Conservation (phyloP, 805 yeast species). For the Kluyveromyces nonfermentans region DNA sequence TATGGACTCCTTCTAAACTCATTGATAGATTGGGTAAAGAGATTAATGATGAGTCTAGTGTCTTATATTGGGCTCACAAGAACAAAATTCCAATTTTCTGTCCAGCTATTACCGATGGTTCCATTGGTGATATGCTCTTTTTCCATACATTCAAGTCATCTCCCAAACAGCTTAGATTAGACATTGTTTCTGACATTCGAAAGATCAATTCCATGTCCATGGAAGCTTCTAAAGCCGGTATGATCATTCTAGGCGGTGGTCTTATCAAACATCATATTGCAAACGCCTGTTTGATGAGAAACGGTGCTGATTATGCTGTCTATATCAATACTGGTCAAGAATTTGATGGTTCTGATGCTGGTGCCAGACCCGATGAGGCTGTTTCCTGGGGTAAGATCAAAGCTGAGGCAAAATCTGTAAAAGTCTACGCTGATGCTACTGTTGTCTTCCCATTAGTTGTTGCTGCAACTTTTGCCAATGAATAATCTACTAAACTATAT, state of each 20-base stretch:
- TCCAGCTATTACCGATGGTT: conserved; percentile 96
- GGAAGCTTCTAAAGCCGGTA: conserved; percentile 92
- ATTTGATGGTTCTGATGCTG: conserved; percentile 98
- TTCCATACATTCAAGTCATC: conserved; percentile 96
- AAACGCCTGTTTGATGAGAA: conserved; percentile 97
- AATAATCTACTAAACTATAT: conserved; percentile 15
- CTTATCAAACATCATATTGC: conserved; percentile 93
- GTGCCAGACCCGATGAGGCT: conserved; percentile 99
- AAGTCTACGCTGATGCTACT: conserved; percentile 92
- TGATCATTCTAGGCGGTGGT: conserved; percentile 96
- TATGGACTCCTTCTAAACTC: conserved; percentile 91
- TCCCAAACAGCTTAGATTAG: conserved; percentile 81
- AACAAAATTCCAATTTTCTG: conserved; percentile 94
- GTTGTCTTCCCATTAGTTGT: conserved; percentile 92
- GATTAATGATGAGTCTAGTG: conserved; percentile 87
- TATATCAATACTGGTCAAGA: conserved; percentile 97
- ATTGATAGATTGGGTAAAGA: conserved; percentile 93
- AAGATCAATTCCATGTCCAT: conserved; percentile 85
- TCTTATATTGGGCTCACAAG: conserved; percentile 96
- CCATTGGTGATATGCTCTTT: conserved; percentile 97
- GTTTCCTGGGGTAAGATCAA: conserved; percentile 98
- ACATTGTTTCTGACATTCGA: conserved; percentile 90
- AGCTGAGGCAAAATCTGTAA: conserved; percentile 84
- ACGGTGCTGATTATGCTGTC: conserved; percentile 97
- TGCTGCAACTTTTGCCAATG: conserved; percentile 91